A percentile compares a stretch with the other conserved stretches of the same genome.
phyloP scores from a whole-genome alignment of 1,139 yeast species.

The Meyerozyma sp. region DNA sequence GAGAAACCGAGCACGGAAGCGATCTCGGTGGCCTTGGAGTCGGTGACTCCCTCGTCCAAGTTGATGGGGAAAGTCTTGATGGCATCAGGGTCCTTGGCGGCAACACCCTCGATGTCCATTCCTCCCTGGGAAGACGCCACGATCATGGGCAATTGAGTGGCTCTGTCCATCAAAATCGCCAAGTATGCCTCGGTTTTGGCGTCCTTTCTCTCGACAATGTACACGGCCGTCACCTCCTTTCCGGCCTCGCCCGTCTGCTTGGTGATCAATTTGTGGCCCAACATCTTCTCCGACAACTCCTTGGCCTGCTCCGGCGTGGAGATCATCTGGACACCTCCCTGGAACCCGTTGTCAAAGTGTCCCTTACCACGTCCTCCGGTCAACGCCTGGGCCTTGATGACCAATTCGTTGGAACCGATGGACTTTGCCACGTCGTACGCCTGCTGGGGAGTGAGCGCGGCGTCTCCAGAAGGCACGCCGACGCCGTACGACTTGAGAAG shows the following conservation, averaged over 20 bases:
- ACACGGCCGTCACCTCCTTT: conserved; percentile 94
- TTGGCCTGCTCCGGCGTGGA: conserved; percentile 82
- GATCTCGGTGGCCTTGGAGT: conserved; percentile 66
- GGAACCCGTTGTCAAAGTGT: conserved; percentile 89
- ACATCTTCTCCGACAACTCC: conserved; percentile 84
- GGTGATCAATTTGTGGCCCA: conserved; percentile 88
- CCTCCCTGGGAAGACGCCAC: conserved; percentile 99
- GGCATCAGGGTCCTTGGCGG: conserved; percentile 85
- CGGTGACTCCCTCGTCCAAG: conserved; percentile 76
- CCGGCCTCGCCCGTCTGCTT: conserved; percentile 98
- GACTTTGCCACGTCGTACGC: conserved; percentile 76
- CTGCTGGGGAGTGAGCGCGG: conserved; percentile 85
- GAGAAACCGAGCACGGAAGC: conserved; percentile 84
- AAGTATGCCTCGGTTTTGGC: conserved; percentile 93
- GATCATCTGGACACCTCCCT: conserved; percentile 94
- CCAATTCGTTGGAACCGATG: conserved; percentile 71
- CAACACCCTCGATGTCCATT: conserved; percentile 99
- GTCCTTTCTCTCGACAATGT: conserved; percentile 90
- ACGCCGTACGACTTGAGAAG: conserved; percentile 77
- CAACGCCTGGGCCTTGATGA: conserved; percentile 95
- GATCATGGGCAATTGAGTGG: conserved; percentile 82
- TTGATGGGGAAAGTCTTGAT: conserved; percentile 85
- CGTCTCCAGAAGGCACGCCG: conserved; percentile 86
- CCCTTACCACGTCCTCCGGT: conserved; percentile 99
- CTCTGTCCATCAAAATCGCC: conserved; percentile 93